Percentiles rank a stretch among this genome's conserved stretches.
Evolutionary conservation across 148 eudicot genomes (phyloP).

Genomic region (Polygonum maritimum): DNA sequence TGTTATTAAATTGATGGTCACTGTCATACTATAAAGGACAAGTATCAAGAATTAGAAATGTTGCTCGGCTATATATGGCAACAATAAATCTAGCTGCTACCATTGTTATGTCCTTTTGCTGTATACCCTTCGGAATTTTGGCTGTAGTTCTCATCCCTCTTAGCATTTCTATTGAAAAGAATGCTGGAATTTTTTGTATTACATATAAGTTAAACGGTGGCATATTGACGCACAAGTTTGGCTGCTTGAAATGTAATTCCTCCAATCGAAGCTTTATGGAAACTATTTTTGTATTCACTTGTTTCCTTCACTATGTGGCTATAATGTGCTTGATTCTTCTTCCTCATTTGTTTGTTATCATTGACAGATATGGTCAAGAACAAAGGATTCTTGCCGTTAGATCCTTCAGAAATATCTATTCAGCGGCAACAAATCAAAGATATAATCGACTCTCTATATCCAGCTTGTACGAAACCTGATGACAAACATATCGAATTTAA

Average conservation of each 20-base stretch:
- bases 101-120: background rate
- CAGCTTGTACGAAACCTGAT: constrained; percentile 67
- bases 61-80: background rate
- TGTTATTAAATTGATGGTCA: background rate
- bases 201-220: background rate
- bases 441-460: constrained; percentile 55
- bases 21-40: background rate
- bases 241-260: background rate
- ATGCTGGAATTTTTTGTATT: background rate
- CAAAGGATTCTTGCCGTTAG: constrained; percentile 91
- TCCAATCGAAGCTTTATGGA: background rate
- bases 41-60: background rate
- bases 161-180: background rate
- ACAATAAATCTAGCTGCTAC: background rate
- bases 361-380: constrained; percentile 75
- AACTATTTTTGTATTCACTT: background rate
- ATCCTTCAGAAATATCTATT: constrained; percentile 63
- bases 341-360: background rate
- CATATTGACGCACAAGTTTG: background rate
- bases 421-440: constrained; percentile 71
- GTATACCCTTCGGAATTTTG: background rate
- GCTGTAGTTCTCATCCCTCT: background rate
- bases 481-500: constrained; percentile 43
- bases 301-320: background rate
- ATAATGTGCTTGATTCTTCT: background rate